Evolutionary conservation across 805 yeast genomes (phyloP), one percentile per base, ranked within the genome.

Genomic region (Metschnikowia kunwiensis): DNA sequence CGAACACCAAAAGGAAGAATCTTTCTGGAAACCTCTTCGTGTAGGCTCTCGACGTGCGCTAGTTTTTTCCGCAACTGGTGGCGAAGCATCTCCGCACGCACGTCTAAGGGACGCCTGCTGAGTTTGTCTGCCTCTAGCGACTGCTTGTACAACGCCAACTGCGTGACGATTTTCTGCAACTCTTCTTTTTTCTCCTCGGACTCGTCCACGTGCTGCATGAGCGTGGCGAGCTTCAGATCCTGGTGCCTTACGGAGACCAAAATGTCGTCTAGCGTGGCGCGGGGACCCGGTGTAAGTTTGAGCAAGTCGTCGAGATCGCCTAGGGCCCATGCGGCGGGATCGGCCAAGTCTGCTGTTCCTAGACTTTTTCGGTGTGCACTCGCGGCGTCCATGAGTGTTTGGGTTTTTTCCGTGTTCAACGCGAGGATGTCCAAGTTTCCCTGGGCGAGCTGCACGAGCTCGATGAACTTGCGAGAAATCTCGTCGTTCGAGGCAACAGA

Each of bases 1-100:
- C 47, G 51, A 3, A 64, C 61, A 34, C 65, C 65, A 7, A 66
- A 44, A 1, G 69, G 65, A 42, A 67, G 52, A 47, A 68, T 39
- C 27, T 47, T 47, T 16, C 47, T 36, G 20, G 53, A 34, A 7
- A 62, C 40, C 22, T 57, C 46, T 11, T 54, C 54, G 24, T 55
- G 57, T 8, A 56, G 47, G 9, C 34, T 24, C 35, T 51, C 46
- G 22, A 63, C 53, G 1, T 40, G 40, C 2, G 44, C 40, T 12
- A 61, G 42, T 39, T 64, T 65, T 24, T 42, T 42, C 13, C 70
- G 48, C 15, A 68, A 38, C 0, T 37, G 44, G 5, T 21, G 47
- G 44, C 55, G 57, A 30, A 63, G 37, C 8, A 43, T 34, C 17
- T 55, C 59, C 19, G 54, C 58, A 7, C 51, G 52, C 12, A 57